These are phyloP conservation scores for Diplodia seriata DNA, from an alignment of 2,329 filamentous ascomycete genomes.

Conservation along the genomic window DNA sequence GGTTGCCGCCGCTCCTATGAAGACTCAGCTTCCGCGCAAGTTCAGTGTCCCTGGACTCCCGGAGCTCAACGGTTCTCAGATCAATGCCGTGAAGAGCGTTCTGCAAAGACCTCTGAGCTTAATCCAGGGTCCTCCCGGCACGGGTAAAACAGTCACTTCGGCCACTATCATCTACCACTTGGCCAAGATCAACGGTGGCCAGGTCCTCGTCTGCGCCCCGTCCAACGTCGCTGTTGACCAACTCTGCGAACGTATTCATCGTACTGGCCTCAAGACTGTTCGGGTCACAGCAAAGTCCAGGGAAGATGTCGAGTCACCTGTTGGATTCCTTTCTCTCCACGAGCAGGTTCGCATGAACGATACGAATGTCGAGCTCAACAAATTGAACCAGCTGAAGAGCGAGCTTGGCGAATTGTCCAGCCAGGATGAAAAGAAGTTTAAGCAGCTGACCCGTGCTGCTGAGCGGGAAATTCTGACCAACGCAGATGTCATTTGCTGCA, in stretches of 20 bases:
- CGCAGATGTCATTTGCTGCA: conserved; percentile 98
- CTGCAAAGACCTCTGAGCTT: conserved; percentile 91
- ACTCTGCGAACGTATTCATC: conserved; percentile 94
- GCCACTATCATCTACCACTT: conserved; percentile 98
- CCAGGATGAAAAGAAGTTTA: conserved; percentile 98
- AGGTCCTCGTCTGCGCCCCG: conserved; percentile 94
- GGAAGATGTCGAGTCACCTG: conserved; percentile 98
- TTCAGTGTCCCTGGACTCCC: conserved; percentile 94
- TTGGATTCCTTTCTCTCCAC: conserved; percentile 92
- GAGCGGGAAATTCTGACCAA: conserved; percentile 95
- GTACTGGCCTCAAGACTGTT: conserved; percentile 93
- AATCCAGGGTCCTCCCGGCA: conserved; percentile 96
- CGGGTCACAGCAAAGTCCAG: conserved; percentile 98
- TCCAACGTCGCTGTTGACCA: conserved; percentile 99
- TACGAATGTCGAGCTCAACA: conserved; percentile 90
- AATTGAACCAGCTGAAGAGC: conserved; percentile 89
- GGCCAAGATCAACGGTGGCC: conserved; percentile 91
- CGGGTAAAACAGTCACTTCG: conserved; percentile 97
- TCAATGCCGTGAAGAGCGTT: conserved; percentile 94
- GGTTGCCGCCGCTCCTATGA: conserved; percentile 92
- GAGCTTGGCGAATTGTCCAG: conserved; percentile 91
- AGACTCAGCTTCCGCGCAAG: conserved; percentile 93
- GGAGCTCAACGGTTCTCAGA: conserved; percentile 93
- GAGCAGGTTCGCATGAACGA: conserved; percentile 98
- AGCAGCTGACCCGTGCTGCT: conserved; percentile 89